phyloP scores from a whole-genome alignment of 2,329 filamentous ascomycete species.

The Lachnellula cervina region DNA sequence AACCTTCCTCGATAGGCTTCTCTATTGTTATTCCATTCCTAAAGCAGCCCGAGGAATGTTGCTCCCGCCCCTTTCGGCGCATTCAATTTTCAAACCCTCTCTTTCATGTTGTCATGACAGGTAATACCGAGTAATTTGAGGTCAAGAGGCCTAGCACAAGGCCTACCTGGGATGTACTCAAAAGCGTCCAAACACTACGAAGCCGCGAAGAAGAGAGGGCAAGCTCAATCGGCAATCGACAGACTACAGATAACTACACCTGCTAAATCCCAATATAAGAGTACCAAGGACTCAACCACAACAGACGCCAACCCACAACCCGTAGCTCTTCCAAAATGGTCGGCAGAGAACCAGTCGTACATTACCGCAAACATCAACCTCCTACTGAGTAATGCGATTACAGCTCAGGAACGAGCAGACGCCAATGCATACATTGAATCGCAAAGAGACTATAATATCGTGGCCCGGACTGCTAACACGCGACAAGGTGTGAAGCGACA shows the following conservation, averaged over 20 bases:
- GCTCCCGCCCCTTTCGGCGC: not conserved
- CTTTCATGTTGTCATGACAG: too few species aligned
- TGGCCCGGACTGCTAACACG: too few species aligned
- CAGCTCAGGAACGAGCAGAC: not conserved
- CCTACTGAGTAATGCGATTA: not conserved
- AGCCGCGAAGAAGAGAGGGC: not conserved
- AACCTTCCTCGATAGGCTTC: too few species aligned
- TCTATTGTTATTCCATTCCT: constrained; percentile 9
- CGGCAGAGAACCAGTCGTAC: not conserved
- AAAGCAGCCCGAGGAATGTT: constrained; percentile 1
- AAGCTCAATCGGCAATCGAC: not conserved
- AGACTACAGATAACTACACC: not conserved
- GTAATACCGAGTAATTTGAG: not conserved
- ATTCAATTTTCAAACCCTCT: too few species aligned
- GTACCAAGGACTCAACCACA: too few species aligned
- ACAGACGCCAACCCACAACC: too few species aligned
- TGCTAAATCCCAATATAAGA: not conserved
- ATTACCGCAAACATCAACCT: not conserved
- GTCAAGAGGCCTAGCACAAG: not conserved
- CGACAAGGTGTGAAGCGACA: not conserved
- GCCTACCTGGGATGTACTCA: too few species aligned
- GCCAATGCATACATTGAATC: not conserved
- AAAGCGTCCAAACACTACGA: not conserved
- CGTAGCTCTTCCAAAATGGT: not conserved
- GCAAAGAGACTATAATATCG: too few species aligned